These are phyloP conservation scores for Trametes sp. DNA, from an alignment of 1,284 basidiomycete genomes.

Conservation along the genomic window DNA sequence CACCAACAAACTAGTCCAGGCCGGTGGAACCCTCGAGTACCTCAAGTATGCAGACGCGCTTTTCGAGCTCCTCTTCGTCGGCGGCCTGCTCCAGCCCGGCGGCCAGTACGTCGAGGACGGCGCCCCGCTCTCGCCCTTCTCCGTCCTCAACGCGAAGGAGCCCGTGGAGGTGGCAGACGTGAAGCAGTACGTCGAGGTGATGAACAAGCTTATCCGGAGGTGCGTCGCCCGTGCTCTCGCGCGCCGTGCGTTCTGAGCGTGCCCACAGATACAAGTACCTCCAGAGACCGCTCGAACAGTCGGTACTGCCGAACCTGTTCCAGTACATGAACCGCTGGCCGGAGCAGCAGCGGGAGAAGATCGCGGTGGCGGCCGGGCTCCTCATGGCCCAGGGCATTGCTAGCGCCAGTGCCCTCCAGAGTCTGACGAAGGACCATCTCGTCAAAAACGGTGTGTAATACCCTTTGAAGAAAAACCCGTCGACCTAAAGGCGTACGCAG, in stretches of 20 bases:
- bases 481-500: slow-evolving; percentile 46
- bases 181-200: slow-evolving; percentile 91
- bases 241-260: slow-evolving; percentile 13
- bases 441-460: slow-evolving; percentile 83
- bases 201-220: slow-evolving; percentile 96
- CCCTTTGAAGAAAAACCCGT: background rate
- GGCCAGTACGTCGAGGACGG: slow-evolving; percentile 91
- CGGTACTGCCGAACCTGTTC: slow-evolving; percentile 82
- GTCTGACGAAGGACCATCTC: slow-evolving; percentile 92
- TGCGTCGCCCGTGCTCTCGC: slow-evolving; percentile 42
- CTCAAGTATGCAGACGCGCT: slow-evolving; percentile 96
- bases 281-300: slow-evolving; percentile 93
- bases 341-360: slow-evolving; percentile 78
- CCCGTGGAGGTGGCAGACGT: slow-evolving; percentile 83
- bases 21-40: slow-evolving; percentile 90
- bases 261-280: slow-evolving; percentile 92
- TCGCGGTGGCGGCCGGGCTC: slow-evolving; percentile 83
- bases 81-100: slow-evolving; percentile 95
- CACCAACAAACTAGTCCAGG: slow-evolving; percentile 87
- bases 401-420: slow-evolving; percentile 78
- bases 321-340: slow-evolving; percentile 92
- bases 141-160: slow-evolving; percentile 82
- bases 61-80: slow-evolving; percentile 94
- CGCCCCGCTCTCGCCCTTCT: slow-evolving; percentile 82
- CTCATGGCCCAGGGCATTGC: slow-evolving; percentile 85